Base-by-base conservation (phyloP, 306 rosid genomes). In the Citrullus mucosospermus region DNA sequence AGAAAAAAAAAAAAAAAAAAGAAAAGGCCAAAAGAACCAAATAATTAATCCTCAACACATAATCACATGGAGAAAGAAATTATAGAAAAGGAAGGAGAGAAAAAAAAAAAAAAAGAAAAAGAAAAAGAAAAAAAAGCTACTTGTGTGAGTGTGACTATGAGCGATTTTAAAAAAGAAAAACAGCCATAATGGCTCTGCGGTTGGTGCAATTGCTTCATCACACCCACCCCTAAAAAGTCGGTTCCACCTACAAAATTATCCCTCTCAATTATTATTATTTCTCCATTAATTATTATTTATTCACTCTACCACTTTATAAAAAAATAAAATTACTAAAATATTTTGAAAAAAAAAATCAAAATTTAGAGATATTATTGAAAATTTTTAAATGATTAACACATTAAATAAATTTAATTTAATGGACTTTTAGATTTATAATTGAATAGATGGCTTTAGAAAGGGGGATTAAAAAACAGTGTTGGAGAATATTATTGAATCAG, bases 131-230 rank as follows among this genome's bases (percentile, higher is more conserved):
- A 30, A 30, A 66, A 63, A 63, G 41, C 11, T 63, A 39, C 6
- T 13, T 61, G 39, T 36, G 6, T 36, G 41, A 36, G 6, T 61
- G 67, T 61, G 39, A 60, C 38, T 11, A 28, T 60, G 46, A 34
- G 22, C 15, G 18, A 16, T 67, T 67, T 9, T 9, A 36, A 36
- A 36, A 36, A 5, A 36, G 9, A 36, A 36, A 5, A 36, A 44
- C 6, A 44, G 12, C 4, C 54, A 68, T 18, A 68, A 68, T 41
- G 51, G 58, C 6, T 14, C 13, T 46, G 76, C 76, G 77, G 77
- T 73, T 58, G 77, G 59, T 73, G 60, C 9, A 51, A 71, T 73
- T 73, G 77, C 46, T 28, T 50, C 61, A 30, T 73, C 77, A 73
- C 59, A 73, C 61, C 77, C 76, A 70, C 76, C 76, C 75, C 48